Conservation (phyloP, 2,329 filamentous ascomycete genomes). For the Botryotinia globosa region DNA sequence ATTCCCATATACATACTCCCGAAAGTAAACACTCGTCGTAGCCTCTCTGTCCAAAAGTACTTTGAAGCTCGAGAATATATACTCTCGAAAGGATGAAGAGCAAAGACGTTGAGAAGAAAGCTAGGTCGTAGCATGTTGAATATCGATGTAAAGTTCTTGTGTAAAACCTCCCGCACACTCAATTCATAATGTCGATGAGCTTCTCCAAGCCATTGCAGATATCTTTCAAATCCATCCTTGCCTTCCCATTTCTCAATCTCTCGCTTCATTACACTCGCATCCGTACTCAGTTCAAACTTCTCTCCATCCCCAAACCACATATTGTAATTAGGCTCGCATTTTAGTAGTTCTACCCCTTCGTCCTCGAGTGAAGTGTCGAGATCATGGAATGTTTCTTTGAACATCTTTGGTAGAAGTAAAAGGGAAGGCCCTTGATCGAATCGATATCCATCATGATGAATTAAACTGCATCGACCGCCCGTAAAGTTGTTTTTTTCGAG, state of each 20-base stretch:
- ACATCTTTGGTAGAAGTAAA: conserved; percentile 67
- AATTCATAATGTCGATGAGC: conserved; percentile 69
- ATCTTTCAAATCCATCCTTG: conserved; percentile 66
- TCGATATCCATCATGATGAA: conserved; percentile 59
- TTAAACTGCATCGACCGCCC: conserved; percentile 67
- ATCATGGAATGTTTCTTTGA: conserved; percentile 66
- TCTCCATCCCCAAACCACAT: conserved; percentile 70
- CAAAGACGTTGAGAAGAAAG: conserved; percentile 58
- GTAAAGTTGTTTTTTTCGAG: conserved; percentile 75
- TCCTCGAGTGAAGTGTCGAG: conserved; percentile 62
- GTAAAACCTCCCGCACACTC: conserved; percentile 62
- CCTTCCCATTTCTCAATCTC: conserved; percentile 74
- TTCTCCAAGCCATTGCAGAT: conserved; percentile 64
- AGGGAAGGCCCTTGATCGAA: conserved; percentile 78
- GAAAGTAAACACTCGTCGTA: conserved; percentile 72
- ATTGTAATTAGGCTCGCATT: conserved; percentile 74
- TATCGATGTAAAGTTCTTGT: conserved; percentile 63
- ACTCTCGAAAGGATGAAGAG: conserved; percentile 67
- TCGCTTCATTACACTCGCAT: conserved; percentile 66
- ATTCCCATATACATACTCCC: conserved; percentile 83
- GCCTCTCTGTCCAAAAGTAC: conserved; percentile 68
- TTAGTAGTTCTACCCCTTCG: conserved; percentile 65
- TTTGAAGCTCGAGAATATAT: conserved; percentile 63
- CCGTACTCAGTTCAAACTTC: conserved; percentile 62
- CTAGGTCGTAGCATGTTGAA: conserved; percentile 54